phyloP scores from a whole-genome alignment of 176 grass and related monocot genomes.

The Musa itinerans region DNA sequence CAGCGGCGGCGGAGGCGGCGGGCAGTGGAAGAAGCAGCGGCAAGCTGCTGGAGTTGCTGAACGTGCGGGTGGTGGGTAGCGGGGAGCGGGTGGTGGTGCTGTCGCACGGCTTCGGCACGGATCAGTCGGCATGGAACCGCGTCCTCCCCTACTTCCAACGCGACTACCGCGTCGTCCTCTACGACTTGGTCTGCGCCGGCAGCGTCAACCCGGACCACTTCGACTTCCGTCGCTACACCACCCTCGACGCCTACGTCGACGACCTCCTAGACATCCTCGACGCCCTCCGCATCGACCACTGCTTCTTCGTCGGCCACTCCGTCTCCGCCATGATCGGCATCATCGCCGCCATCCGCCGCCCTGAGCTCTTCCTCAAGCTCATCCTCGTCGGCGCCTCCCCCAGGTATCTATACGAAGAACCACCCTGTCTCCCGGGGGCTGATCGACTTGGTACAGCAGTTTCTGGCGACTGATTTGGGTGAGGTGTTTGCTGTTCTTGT shows the following conservation, averaged over 20 bases:
- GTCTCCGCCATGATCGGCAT: constrained; percentile 98
- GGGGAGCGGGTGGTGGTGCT: constrained; percentile 77
- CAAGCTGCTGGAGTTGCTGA: constrained; percentile 89
- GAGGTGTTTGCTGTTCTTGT: not conserved
- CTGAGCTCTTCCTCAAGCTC: constrained; percentile 83
- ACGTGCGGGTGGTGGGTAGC: constrained; percentile 62
- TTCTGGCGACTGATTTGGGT: not conserved
- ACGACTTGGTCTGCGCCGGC: constrained; percentile 92
- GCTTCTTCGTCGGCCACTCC: constrained; percentile 89
- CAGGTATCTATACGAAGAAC: constrained; percentile 24
- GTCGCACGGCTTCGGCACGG: constrained; percentile 91
- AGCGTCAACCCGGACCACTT: constrained; percentile 96
- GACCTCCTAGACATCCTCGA: constrained; percentile 79
- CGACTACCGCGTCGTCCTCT: constrained; percentile 80
- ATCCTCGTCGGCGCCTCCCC: constrained; percentile 82
- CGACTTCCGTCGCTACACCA: constrained; percentile 80
- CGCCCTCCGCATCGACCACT: constrained; percentile 52
- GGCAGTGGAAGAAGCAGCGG: constrained; percentile 3
- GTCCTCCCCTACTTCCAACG: constrained; percentile 78
- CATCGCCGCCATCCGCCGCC: constrained; percentile 70
- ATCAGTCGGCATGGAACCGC: constrained; percentile 92
- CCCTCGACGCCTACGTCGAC: constrained; percentile 82
- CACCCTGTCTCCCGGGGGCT: not conserved
- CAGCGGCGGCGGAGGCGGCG: not conserved
- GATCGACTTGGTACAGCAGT: not conserved